Evolutionary conservation across 116 monocot species (phyloP), one percentile per base, ranked within the genome.

Genomic region (Dioscorea cayenensis): DNA sequence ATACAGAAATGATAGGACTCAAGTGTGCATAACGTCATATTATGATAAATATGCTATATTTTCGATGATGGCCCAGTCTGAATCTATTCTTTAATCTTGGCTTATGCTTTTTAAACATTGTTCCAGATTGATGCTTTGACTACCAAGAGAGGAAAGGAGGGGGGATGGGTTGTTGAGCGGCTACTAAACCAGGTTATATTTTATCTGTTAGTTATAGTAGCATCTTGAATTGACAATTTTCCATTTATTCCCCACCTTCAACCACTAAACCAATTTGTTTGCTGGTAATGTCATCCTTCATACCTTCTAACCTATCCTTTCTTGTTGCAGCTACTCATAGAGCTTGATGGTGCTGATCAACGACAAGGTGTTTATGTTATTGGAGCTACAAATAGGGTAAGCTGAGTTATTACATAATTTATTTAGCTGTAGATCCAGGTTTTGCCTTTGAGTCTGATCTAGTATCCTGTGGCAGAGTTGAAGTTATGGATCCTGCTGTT

Each of bases 321-420:
- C 18, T 63, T 16, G 76, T 60, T 84, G 62, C 84, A 97, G 97
- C 69, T 97, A 36, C 88, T 97, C 25, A 80, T 86, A 66, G 97
- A 97, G 77, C 81, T 97, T 37, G 94, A 93, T 80, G 97, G 97
- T 60, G 90, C 94, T 64, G 90, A 87, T 75, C 75, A 93, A 32
- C 74, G 93, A 20, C 77, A 75, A 67, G 97, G 94, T 70, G 90
- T 97, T 72, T 92, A 79, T 82, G 89, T 97, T 13, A 89, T 97
- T 69, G 97, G 97, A 75, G 93, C 97, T 48, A 93, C 97, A 71
- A 97, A 97, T 71, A 97, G 90, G 90, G 97, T 97, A 38, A 27
- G 36, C 9, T 28, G n/a, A 58, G 35, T 17, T 13, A 37, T 69
- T 21, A 36, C 32, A 32, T 51, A 12, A 36, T 8, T 51, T 50